phyloP scores from a whole-genome alignment of 257 asterid species.

The Primulina eburnea region DNA sequence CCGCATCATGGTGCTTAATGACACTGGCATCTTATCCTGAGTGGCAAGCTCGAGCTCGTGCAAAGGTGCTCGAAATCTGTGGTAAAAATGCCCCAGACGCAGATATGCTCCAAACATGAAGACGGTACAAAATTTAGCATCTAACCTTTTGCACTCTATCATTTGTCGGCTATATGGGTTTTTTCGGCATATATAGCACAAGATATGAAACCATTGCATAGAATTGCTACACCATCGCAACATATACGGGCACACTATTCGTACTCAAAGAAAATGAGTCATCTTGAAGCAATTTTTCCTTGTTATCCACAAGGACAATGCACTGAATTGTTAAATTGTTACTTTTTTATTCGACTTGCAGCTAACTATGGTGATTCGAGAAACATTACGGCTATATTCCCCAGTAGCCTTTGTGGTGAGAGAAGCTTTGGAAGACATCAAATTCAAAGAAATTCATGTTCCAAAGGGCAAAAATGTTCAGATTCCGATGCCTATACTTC shows the following conservation, averaged over 20 bases:
- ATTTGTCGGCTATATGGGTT: not conserved
- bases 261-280: not conserved
- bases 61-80: constrained; percentile 58
- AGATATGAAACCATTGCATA: not conserved
- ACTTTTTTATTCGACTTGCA: not conserved
- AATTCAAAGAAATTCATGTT: constrained; percentile 39
- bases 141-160: not conserved
- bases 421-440: constrained; percentile 63
- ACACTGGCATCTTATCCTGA: constrained; percentile 60
- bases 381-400: constrained; percentile 67
- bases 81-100: constrained; percentile 46
- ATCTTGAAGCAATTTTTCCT: not conserved
- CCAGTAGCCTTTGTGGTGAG: constrained; percentile 60
- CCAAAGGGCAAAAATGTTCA: constrained; percentile 62
- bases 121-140: constrained; percentile 35
- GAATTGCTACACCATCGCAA: not conserved
- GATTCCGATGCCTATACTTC: constrained; percentile 50
- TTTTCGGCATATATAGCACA: not conserved
- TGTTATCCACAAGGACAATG: not conserved
- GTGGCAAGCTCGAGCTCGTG: constrained; percentile 74
- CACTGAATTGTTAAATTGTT: not conserved
- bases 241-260: not conserved
- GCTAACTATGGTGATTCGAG: constrained; percentile 41
- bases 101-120: constrained; percentile 59
- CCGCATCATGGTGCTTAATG: constrained; percentile 87